A percentile compares a stretch with the other conserved stretches of the same genome.
phyloP scores from a whole-genome alignment of 2,329 filamentous ascomycete genomes.

The Dothistroma pini region DNA sequence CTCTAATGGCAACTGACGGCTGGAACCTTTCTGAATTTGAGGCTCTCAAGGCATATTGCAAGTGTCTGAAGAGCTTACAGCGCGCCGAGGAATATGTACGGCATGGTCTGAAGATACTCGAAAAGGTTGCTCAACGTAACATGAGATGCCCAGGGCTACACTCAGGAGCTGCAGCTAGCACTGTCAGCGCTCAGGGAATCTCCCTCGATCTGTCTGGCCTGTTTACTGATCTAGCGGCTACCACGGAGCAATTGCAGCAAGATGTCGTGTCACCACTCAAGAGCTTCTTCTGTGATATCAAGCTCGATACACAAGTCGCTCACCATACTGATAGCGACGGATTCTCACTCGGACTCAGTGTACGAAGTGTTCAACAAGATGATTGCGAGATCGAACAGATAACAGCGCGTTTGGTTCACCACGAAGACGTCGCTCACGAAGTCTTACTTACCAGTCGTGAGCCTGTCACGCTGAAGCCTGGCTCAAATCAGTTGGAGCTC shows the following conservation, averaged over 20 bases:
- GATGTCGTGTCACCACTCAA: slow-evolving; percentile 66
- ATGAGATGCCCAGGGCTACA: neutral
- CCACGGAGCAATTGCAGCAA: slow-evolving; percentile 50
- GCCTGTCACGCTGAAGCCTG: slow-evolving; percentile 51
- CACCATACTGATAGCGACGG: slow-evolving; percentile 72
- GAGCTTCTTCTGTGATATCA: slow-evolving; percentile 69
- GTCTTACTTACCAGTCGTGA: slow-evolving; percentile 58
- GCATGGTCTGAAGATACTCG: slow-evolving; percentile 69
- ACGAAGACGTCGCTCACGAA: slow-evolving; percentile 59
- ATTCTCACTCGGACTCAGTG: slow-evolving; percentile 64
- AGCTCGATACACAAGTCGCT: slow-evolving; percentile 63
- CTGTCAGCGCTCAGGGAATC: slow-evolving; percentile 38
- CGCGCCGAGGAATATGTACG: slow-evolving; percentile 75
- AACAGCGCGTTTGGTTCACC: slow-evolving; percentile 60
- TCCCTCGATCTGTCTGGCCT: slow-evolving; percentile 33
- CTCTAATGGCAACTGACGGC: slow-evolving; percentile 70
- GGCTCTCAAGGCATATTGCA: slow-evolving; percentile 80
- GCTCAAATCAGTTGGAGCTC: slow-evolving; percentile 52
- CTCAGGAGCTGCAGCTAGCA: neutral
- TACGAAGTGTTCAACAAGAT: slow-evolving; percentile 70
- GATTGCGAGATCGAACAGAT: slow-evolving; percentile 63
- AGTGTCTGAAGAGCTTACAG: slow-evolving; percentile 73
- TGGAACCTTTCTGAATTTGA: slow-evolving; percentile 79
- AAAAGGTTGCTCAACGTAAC: slow-evolving; percentile 53
- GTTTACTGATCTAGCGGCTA: slow-evolving; percentile 44